Conservation (phyloP, 306 rosid genomes). For the Rosa multiflora region DNA sequence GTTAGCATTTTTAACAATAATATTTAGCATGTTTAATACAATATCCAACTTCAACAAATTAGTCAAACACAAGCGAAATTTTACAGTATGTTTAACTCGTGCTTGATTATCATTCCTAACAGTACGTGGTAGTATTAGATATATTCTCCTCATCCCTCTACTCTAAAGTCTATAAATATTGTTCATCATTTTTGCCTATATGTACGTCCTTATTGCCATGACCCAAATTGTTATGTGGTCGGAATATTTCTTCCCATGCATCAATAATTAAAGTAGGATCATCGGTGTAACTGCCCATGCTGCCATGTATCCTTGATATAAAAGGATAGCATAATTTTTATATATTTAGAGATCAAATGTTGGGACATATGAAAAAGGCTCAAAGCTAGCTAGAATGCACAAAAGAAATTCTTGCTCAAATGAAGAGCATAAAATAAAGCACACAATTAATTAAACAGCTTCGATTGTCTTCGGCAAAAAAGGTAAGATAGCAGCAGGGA, state of each 20-base stretch:
- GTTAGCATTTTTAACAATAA: neutral
- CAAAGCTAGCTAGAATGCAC: neutral
- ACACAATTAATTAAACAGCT: neutral
- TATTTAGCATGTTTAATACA: too few species aligned
- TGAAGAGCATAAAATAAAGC: neutral
- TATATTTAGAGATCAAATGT: neutral
- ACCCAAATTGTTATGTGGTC: neutral
- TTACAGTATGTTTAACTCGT: too few species aligned
- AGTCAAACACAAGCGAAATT: too few species aligned
- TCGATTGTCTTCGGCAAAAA: neutral
- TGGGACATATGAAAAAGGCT: neutral
- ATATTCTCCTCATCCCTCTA: too few species aligned
- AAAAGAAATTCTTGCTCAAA: neutral
- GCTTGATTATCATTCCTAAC: too few species aligned
- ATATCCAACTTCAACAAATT: too few species aligned
- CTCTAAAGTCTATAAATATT: neutral
- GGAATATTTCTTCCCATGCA: neutral
- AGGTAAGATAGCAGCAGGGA: neutral
- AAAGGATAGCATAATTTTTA: neutral
- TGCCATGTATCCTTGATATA: neutral
- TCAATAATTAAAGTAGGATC: neutral
- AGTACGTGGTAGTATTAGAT: too few species aligned
- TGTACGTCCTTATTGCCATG: neutral
- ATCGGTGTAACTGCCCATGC: constrained; percentile 3
- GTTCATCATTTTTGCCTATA: neutral